phyloP scores from a whole-genome alignment of 2,329 filamentous ascomycete species.

The Fusarium sp. region DNA sequence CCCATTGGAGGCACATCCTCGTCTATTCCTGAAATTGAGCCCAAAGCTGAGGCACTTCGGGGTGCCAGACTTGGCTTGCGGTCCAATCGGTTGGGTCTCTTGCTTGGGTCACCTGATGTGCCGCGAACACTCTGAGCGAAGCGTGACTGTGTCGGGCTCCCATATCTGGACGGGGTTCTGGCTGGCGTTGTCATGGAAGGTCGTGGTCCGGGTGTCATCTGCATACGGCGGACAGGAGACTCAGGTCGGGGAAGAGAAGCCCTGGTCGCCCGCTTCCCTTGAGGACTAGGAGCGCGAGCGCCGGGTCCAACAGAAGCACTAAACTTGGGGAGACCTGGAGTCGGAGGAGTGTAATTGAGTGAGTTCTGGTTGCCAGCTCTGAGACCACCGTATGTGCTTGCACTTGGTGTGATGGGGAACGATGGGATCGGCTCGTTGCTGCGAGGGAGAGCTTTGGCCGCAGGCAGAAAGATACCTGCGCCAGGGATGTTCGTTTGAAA shows the following conservation, averaged over 20 bases:
- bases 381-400: conserved; percentile 63
- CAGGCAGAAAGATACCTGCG: conserved; percentile 92
- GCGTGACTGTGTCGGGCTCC: conserved; percentile 62
- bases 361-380: conserved; percentile 68
- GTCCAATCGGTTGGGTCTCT: conserved; percentile 61
- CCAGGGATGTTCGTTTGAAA: conserved; percentile 83
- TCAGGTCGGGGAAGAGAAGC: conserved; percentile 89
- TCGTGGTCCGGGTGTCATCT: conserved; percentile 70
- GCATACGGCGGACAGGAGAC: conserved; percentile 80
- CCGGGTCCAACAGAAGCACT: conserved; percentile 87
- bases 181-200: conserved; percentile 67
- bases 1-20: conserved; percentile 69
- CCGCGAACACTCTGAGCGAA: conserved; percentile 74
- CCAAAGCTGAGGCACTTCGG: conserved; percentile 71
- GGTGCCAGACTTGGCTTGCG: conserved; percentile 65
- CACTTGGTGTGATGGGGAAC: conserved; percentile 75
- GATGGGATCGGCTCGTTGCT: conserved; percentile 71
- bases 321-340: conserved; percentile 79
- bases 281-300: conserved; percentile 74
- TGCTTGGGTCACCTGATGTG: conserved; percentile 71
- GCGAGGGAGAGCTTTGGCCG: conserved; percentile 81
- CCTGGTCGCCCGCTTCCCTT: conserved; percentile 74
- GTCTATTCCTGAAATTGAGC: conserved; percentile 64
- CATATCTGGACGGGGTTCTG: conserved; percentile 51
- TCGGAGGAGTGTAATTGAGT: conserved; percentile 72